These are phyloP conservation scores for Reutealis trisperma DNA, from an alignment of 345 rosid species.

Conservation along the genomic window DNA sequence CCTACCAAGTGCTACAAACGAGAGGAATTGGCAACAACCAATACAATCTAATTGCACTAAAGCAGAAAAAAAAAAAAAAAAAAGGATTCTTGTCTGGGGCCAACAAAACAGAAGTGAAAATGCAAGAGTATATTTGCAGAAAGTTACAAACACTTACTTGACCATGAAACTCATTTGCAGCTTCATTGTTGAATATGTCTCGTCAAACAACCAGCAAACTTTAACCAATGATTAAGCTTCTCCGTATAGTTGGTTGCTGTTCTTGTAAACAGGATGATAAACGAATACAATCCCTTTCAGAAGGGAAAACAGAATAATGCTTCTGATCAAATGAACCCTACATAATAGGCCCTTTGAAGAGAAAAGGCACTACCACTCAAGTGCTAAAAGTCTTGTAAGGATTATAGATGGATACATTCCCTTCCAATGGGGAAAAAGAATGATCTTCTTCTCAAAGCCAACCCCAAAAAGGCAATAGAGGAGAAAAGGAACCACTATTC, in stretches of 20 bases:
- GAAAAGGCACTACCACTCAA: slow-evolving; percentile 21
- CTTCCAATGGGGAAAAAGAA: neutral
- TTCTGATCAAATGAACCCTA: slow-evolving; percentile 16
- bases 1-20: slow-evolving; percentile 10
- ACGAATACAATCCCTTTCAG: slow-evolving; percentile 15
- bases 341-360: slow-evolving; percentile 10
- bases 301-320: slow-evolving; percentile 10
- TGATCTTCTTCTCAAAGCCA: neutral
- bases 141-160: slow-evolving; percentile 46
- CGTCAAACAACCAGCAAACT: slow-evolving; percentile 23
- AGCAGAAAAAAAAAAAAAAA: neutral
- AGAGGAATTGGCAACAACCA: slow-evolving; percentile 9
- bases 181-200: slow-evolving; percentile 37
- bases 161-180: slow-evolving; percentile 37
- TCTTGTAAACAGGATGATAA: slow-evolving; percentile 22
- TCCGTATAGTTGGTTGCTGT: slow-evolving; percentile 22
- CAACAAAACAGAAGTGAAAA: slow-evolving; percentile 17
- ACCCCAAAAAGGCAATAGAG: neutral
- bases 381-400: slow-evolving; percentile 7
- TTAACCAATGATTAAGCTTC: slow-evolving; percentile 30
- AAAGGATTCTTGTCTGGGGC: neutral
- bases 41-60: neutral
- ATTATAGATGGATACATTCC: neutral
- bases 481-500: neutral
- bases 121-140: slow-evolving; percentile 17